Conservation (phyloP, 257 asterid species). For the Eustoma russellianum region DNA sequence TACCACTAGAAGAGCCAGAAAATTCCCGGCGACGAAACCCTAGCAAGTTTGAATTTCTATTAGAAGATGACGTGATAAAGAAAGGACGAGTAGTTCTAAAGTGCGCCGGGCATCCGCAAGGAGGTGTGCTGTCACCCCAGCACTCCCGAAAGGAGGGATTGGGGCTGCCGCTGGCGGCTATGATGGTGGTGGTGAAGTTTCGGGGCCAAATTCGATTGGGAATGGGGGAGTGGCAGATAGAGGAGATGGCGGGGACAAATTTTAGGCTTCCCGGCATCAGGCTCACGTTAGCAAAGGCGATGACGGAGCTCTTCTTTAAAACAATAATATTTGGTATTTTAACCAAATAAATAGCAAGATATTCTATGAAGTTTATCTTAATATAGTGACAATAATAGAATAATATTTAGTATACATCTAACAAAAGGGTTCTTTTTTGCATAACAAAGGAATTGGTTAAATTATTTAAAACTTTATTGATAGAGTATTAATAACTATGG, state of each 20-base stretch:
- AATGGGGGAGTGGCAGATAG: slow-evolving; percentile 35
- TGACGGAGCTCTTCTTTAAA: too few species aligned
- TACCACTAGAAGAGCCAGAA: slow-evolving; percentile 15
- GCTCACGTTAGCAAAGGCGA: slow-evolving; percentile 44
- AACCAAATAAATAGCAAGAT: too few species aligned
- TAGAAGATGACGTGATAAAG: background rate
- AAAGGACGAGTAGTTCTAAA: slow-evolving; percentile 13
- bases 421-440: too few species aligned
- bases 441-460: too few species aligned
- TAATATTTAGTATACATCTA: too few species aligned
- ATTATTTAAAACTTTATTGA: too few species aligned
- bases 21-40: slow-evolving; percentile 19
- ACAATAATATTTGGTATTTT: too few species aligned
- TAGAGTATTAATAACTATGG: too few species aligned
- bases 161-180: slow-evolving; percentile 16
- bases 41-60: background rate
- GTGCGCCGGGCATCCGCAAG: slow-evolving; percentile 24
- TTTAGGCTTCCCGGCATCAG: slow-evolving; percentile 66
- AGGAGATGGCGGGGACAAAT: slow-evolving; percentile 26
- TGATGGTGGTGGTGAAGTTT: slow-evolving; percentile 22
- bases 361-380: too few species aligned
- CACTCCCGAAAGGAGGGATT: slow-evolving; percentile 18
- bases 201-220: slow-evolving; percentile 28
- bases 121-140: slow-evolving; percentile 40
- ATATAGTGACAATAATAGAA: too few species aligned